Evolutionary conservation across 805 yeast genomes (phyloP), one percentile per base, ranked within the genome.

Genomic region (Tetrapisispora taiwanensis): DNA sequence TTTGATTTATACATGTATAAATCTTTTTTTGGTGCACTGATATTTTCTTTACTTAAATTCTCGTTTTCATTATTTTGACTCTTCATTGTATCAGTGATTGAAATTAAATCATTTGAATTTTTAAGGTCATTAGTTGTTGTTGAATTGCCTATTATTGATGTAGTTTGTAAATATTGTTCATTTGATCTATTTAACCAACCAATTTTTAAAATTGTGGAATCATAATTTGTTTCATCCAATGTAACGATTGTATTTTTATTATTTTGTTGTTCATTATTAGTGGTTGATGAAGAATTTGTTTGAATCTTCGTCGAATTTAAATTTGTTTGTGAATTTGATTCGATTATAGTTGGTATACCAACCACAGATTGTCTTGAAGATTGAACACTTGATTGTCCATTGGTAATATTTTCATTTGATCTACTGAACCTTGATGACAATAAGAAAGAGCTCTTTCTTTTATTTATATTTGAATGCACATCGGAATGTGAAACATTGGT

Each of bases 141-240:
- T 14, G 19, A 6, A 22, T 22, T 27, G 18, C 3, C 14, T 3
- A 32, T 4, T 3, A 30, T 8, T 8, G 27, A 30, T 7, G 31
- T 14, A 9, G 36, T 24, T 22, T 47, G 46, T 31, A 10, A 14
- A 7, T 48, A 43, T 30, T 54, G 51, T 34, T 67, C 66, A 28
- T 62, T 60, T 2, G 75, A 67, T 48, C 69, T 71, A 55, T 81
- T 81, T 15, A 80, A 50, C 85, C 85, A 81, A 5, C 81, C 81
- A 0, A 68, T 65, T 58, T 75, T 79, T 49, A 74, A 61, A 14
- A 69, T 57, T 0, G 60, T 57, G 2, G 55, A 35, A 48, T 71
- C 75, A 39, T 67, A 71, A 39, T 63, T 68, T 2, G 61, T 67
- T 24, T 44, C 46, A 41, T 50, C 51, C 34, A 58, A 38, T 22